A percentile compares a stretch with the other conserved stretches of the same genome.
Conservation (phyloP, 208 protist genomes). For the Trichomonas gallinae region DNA sequence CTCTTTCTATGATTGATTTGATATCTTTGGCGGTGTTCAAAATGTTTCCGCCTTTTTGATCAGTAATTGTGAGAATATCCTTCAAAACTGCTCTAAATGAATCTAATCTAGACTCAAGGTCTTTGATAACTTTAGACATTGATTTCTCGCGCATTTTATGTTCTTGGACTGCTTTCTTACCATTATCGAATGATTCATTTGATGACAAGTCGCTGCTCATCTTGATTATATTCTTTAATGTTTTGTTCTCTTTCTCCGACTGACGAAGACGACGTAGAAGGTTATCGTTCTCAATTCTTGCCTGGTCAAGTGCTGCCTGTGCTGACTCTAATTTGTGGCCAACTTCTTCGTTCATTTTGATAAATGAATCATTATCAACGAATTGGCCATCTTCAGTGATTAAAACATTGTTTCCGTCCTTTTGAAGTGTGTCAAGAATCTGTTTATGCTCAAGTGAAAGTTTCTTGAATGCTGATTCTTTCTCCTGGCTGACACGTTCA, state of each 20-base stretch:
- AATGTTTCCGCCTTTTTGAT: too few relatives aligned
- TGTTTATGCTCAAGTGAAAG: background rate
- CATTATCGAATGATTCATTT: background rate
- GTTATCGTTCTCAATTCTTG: background rate
- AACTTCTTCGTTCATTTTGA: background rate
- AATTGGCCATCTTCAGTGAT: too few relatives aligned
- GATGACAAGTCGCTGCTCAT: background rate
- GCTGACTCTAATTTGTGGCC: background rate
- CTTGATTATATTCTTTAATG: background rate
- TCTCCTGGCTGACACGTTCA: background rate
- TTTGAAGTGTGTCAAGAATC: background rate
- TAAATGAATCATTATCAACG: background rate
- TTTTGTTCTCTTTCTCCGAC: background rate
- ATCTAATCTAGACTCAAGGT: too few relatives aligned
- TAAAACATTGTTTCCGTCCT: too few relatives aligned
- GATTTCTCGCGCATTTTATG: background rate
- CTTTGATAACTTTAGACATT: too few relatives aligned
- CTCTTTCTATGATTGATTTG: too few relatives aligned
- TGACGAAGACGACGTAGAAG: background rate
- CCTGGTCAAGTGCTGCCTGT: background rate
- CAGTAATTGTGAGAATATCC: too few relatives aligned
- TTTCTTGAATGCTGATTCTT: background rate
- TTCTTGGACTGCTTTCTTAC: too few relatives aligned
- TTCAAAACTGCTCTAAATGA: too few relatives aligned
- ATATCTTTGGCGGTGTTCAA: too few relatives aligned